Evolutionary conservation across 371 early-diverging fungal genomes (phyloP), one percentile per base, ranked within the genome.

Genomic region (Dichotomocladium elegans): DNA sequence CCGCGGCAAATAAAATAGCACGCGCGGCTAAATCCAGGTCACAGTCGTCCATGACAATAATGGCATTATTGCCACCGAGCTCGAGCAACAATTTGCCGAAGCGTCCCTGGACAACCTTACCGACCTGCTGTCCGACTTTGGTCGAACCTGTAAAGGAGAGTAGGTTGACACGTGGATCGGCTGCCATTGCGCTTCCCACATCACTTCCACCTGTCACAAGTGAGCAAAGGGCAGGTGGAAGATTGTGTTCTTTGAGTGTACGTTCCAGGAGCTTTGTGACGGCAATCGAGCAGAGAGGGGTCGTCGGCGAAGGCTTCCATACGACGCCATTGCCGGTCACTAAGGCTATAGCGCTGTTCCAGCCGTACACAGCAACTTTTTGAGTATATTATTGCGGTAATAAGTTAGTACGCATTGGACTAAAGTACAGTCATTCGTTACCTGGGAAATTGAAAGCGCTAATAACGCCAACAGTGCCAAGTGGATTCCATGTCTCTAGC

Each of bases 1-100:
- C 97, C 15, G 98, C 95, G 14, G 98, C 96, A 74, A 97, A 97
- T 40, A 96, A 74, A 45, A 91, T 85, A 10, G 94, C 83, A 31
- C 93, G 85, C 9, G 95, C 77, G 6, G 97, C 96, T 41, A 97
- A 70, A 45, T 95, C 94, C 19, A 95, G 57, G 63, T 97, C 94
- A n/a, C 96, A 95, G 55, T 96, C 96, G 22, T 88, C 87, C 66
- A 88, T 90, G 33, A 93, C 94, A 41, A 95, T 86, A 47, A 96
- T 88, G 37, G 96, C 96, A 58, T 96, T 97, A 82, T 97, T 97
- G 22, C 98, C 98, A 41, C 98, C 98, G 14, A 97, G 81, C 69
- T 97, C 97, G 35, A 97, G 64, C 27, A 97, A 74, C 15, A 83
- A 74, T 69, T 86, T 85, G 47, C 96, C 98, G 58, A 96, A 96